Evolutionary conservation across 2,329 filamentous ascomycete species (phyloP), one percentile per base, ranked within the genome.

Genomic region (Neophaeococcomyces mojaviensis): DNA sequence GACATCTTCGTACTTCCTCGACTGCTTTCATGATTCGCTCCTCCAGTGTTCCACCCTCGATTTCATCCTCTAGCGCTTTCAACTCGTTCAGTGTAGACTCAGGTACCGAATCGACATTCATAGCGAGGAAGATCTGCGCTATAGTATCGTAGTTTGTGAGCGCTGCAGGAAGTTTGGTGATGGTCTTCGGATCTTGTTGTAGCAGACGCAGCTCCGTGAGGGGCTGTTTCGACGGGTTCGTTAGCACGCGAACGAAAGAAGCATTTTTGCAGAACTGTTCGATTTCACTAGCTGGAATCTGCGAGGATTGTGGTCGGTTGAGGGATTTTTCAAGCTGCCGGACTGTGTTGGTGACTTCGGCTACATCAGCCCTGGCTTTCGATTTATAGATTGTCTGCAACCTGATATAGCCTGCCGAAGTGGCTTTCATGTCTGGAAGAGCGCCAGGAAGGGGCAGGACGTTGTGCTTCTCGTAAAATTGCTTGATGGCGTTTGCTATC

Each of bases 391-490:
- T 79, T 57, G 86, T 90, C 63, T 97, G 92, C 10, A 98, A 75
- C 58, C 82, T 75, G 55, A 98, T 84, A 68, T 98, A 98, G 51
- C 94, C 84, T 46, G 76, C 79, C 3, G 89, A 95, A 61, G 90
- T 79, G 2, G 92, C 88, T 70, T 98, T 98, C 92, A 98, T 98
- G 64, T 98, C 92, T 1, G 94, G 92, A 1, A 98, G 72, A 2
- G 84, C 81, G 10, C 92, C 94, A 0, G 89, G 84, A 0, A 98
- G 72, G 13, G 92, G 92, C 4, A 98, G 74, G 22, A 82, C 75
- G 6, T 74, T 69, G 61, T 96, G 80, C 45, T 79, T 79, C 8
- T 76, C 65, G 63, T 90, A 82, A 64, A 98, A 98, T 16, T 75
- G 61, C 49, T 81, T 81, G 46, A 97, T 74, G 0, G 90, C 89